Percentiles rank a stretch among this genome's conserved stretches.
These are phyloP conservation scores for Pichia sp. DNA, from an alignment of 1,139 yeast species.

Conservation along the genomic window DNA sequence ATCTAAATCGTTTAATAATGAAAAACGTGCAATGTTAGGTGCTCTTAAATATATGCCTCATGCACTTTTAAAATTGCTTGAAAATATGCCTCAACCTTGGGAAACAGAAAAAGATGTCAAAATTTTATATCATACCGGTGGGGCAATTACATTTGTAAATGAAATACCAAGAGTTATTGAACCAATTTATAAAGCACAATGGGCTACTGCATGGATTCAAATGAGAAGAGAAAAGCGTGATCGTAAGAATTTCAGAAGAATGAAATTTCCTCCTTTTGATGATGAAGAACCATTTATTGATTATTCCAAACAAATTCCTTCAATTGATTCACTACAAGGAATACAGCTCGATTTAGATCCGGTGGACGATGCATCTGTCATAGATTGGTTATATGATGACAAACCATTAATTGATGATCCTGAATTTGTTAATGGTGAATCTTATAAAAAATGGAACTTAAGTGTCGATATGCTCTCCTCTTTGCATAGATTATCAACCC, in stretches of 20 bases:
- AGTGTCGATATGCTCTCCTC: slow-evolving; percentile 58
- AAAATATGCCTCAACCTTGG: slow-evolving; percentile 99
- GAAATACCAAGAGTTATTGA: slow-evolving; percentile 89
- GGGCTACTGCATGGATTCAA: slow-evolving; percentile 90
- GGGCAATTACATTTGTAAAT: slow-evolving; percentile 93
- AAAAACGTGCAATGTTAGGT: slow-evolving; percentile 82
- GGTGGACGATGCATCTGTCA: slow-evolving; percentile 50
- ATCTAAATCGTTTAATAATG: slow-evolving; percentile 73
- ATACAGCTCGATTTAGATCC: slow-evolving; percentile 60
- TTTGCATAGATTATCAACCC: slow-evolving; percentile 60
- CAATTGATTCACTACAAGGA: slow-evolving; percentile 64
- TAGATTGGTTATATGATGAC: slow-evolving; percentile 73
- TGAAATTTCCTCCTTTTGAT: slow-evolving; percentile 93
- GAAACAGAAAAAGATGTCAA: slow-evolving; percentile 79
- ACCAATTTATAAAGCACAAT: slow-evolving; percentile 87
- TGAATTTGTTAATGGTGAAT: slow-evolving; percentile 60
- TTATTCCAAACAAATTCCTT: slow-evolving; percentile 74
- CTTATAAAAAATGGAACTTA: slow-evolving; percentile 70
- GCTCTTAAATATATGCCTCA: slow-evolving; percentile 95
- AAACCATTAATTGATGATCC: slow-evolving; percentile 62
- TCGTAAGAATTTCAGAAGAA: slow-evolving; percentile 79
- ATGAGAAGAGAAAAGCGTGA: slow-evolving; percentile 95
- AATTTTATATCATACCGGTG: slow-evolving; percentile 83
- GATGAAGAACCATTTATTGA: slow-evolving; percentile 93
- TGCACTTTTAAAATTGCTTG: slow-evolving; percentile 80